Evolutionary conservation across 169 alveolate genomes (phyloP).

Genomic region (Cryptosporidium muris): DNA sequence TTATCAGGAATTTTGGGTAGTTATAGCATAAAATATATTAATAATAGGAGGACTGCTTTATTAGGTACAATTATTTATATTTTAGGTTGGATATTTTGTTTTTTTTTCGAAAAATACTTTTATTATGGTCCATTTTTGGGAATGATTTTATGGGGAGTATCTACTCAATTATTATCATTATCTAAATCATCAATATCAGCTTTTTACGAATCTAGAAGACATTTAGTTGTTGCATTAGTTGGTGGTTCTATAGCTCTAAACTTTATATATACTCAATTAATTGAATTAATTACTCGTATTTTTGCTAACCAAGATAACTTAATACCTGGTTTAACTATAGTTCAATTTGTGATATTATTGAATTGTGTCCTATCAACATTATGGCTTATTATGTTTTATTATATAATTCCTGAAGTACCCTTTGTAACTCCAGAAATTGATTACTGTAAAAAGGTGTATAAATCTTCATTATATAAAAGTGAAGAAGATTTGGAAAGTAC

Average conservation of each 20-base stretch:
- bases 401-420: constrained; percentile 42
- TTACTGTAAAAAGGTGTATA: constrained; percentile 50
- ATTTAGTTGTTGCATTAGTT: constrained; percentile 47
- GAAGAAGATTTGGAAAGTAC: constrained; percentile 24
- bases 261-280: constrained; percentile 56
- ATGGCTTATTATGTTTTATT: constrained; percentile 34
- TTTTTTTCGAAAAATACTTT: constrained; percentile 31
- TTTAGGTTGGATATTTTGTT: constrained; percentile 66
- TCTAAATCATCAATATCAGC: constrained; percentile 60
- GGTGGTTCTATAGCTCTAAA: constrained; percentile 67
- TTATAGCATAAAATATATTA: constrained; percentile 8
- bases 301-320: constrained; percentile 1
- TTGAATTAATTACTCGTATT: constrained; percentile 14
- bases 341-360: constrained; percentile 22
- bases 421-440: constrained; percentile 37
- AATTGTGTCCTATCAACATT: constrained; percentile 29
- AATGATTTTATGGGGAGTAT: constrained; percentile 58
- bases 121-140: constrained; percentile 42
- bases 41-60: constrained; percentile 57
- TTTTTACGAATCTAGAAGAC: constrained; percentile 51
- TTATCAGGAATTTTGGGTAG: constrained; percentile 61
- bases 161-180: constrained; percentile 31
- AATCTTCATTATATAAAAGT: constrained; percentile 1
- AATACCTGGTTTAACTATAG: not conserved
- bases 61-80: constrained; percentile 15